Conservation (phyloP, 2,329 filamentous ascomycete genomes). For the Lasiodiplodia hormozganensis region DNA sequence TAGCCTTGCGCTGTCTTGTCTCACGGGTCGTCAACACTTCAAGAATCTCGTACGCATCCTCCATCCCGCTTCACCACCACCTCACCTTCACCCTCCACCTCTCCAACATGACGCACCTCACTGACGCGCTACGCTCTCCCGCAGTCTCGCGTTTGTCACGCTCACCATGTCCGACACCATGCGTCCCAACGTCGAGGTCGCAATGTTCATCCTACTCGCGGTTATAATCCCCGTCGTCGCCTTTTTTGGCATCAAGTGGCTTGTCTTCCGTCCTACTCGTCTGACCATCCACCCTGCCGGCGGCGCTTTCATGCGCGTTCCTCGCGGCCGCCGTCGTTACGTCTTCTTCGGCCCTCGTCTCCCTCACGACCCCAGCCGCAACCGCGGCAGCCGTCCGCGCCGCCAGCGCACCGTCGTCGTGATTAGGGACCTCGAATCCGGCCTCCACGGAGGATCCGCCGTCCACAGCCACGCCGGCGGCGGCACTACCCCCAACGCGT, state of each 20-base stretch:
- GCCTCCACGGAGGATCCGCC: no score
- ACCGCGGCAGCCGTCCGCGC: neutral
- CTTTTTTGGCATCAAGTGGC: neutral
- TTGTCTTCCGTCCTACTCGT: neutral
- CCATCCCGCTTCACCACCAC: no score
- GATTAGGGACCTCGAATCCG: no score
- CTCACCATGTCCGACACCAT: slow-evolving; percentile 17
- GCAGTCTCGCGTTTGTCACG: slow-evolving; percentile 27
- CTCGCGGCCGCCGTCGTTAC: neutral
- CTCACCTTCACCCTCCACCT: no score
- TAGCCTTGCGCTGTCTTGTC: neutral
- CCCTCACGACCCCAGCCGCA: neutral
- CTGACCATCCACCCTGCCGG: neutral
- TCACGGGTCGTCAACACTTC: neutral
- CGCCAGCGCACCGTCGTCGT: no score
- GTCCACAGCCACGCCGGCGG: no score
- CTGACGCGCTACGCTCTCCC: no score
- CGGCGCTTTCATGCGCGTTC: neutral
- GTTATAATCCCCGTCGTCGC: neutral
- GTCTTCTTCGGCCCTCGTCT: neutral
- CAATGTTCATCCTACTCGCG: neutral
- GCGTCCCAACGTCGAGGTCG: neutral
- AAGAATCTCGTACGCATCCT: no score
- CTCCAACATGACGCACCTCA: no score
- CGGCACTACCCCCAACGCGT: no score